These are phyloP conservation scores for Pyrenophora teres DNA, from an alignment of 2,329 filamentous ascomycete genomes.

Conservation along the genomic window DNA sequence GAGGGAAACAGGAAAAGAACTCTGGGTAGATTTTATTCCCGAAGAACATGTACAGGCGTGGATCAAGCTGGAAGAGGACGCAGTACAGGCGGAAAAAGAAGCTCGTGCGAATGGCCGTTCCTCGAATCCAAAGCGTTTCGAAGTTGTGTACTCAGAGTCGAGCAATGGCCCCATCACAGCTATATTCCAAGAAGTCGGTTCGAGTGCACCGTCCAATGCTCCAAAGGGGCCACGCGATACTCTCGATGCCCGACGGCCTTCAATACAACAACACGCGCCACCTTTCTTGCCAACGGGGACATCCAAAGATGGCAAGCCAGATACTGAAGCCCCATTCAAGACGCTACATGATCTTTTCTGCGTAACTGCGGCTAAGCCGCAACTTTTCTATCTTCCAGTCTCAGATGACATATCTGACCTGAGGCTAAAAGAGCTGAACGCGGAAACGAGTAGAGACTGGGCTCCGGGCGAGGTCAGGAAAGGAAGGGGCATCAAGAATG, in stretches of 20 bases:
- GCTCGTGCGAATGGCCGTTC: conserved; percentile 27
- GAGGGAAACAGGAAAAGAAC: conserved; percentile 82
- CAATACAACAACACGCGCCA: conserved; percentile 1
- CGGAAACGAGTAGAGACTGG: conserved; percentile 52
- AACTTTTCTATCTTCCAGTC: conserved; percentile 70
- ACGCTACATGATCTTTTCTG: conserved; percentile 65
- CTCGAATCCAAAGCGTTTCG: conserved; percentile 33
- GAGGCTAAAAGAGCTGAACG: conserved; percentile 65
- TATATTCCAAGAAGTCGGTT: conserved; percentile 42
- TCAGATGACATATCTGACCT: conserved; percentile 65
- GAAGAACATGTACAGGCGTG: conserved; percentile 72
- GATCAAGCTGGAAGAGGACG: conserved; percentile 60
- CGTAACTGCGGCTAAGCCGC: conserved; percentile 65
- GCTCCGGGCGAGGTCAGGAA: conserved; percentile 34
- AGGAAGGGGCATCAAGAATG: conserved; percentile 35
- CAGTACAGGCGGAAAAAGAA: conserved; percentile 35
- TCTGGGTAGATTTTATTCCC: conserved; percentile 91
- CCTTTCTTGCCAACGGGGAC: conserved; percentile 7
- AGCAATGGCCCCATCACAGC: conserved; percentile 28
- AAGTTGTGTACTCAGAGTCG: conserved; percentile 37
- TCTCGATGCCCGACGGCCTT: conserved; percentile 9
- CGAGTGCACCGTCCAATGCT: conserved; percentile 29
- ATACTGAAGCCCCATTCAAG: conserved; percentile 50
- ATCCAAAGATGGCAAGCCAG: conserved; percentile 24
- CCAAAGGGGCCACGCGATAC: conserved; percentile 28